Evolutionary conservation across 2,329 filamentous ascomycete species (phyloP).

Genomic region (Neofusicoccum sp.): DNA sequence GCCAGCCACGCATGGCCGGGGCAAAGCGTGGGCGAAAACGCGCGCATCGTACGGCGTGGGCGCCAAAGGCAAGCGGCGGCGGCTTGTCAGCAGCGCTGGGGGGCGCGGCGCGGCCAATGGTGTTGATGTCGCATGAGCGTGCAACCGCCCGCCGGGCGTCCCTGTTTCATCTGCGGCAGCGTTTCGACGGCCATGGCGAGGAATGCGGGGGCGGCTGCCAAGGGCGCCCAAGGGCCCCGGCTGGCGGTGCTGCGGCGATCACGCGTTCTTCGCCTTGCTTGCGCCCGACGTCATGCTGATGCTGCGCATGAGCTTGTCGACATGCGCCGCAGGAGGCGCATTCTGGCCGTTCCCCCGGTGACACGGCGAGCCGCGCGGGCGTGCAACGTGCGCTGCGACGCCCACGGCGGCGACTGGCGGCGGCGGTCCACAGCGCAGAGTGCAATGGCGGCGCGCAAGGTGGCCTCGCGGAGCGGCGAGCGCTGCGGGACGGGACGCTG

Average conservation of each 20-base stretch:
- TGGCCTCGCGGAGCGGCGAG: neutral
- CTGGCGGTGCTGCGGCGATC: neutral
- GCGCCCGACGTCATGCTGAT: constrained; percentile 3
- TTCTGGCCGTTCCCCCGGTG: too few species aligned
- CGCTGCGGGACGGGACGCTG: neutral
- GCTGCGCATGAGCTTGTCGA: constrained; percentile 3
- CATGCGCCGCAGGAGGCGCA: neutral
- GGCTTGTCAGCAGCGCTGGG: neutral
- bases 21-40: neutral
- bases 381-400: neutral
- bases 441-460: neutral
- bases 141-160: neutral
- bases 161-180: constrained; percentile 2
- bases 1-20: neutral
- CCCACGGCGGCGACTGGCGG: neutral
- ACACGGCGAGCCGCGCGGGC: constrained; percentile 11
- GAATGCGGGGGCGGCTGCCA: constrained; percentile 6
- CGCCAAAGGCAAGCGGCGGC: neutral
- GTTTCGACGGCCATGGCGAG: neutral
- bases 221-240: too few species aligned
- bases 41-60: neutral
- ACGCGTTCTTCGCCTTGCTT: constrained; percentile 9
- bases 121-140: neutral
- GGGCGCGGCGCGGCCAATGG: neutral
- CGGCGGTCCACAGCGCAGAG: neutral